A percentile compares a stretch with the other conserved stretches of the same genome.
These are phyloP conservation scores for Musa balbisiana DNA, from an alignment of 202 grass and related monocot genomes.

Conservation along the genomic window DNA sequence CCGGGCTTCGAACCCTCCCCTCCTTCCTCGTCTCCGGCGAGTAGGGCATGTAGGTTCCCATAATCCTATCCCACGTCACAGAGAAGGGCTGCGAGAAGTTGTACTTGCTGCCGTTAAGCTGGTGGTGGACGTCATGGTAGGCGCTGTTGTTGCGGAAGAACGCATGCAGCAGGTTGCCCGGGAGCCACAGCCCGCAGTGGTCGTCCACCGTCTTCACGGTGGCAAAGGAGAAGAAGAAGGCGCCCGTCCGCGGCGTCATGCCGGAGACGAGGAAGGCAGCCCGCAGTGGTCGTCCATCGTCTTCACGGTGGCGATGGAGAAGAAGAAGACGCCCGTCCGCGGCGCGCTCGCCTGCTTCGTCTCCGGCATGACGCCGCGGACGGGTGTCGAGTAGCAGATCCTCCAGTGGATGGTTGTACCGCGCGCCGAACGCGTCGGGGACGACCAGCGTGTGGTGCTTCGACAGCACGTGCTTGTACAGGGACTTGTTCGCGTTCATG, in stretches of 20 bases:
- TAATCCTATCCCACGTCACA: neutral
- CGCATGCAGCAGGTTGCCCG: neutral
- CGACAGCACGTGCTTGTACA: neutral
- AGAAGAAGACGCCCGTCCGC: neutral
- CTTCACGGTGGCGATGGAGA: neutral
- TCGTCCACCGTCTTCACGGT: slow-evolving; percentile 1
- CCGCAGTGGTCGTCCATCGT: neutral
- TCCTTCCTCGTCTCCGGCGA: neutral
- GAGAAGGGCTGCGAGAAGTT: slow-evolving; percentile 1
- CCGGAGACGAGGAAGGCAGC: neutral
- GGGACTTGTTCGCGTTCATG: neutral
- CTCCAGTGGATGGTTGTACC: neutral
- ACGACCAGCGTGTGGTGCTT: neutral
- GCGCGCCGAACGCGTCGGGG: neutral
- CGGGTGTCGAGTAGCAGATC: neutral
- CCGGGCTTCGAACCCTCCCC: neutral
- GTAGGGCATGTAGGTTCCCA: neutral
- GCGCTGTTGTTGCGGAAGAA: neutral
- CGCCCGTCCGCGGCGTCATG: neutral
- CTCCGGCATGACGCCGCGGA: too few relatives aligned
- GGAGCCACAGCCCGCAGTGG: neutral
- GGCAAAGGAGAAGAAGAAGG: neutral
- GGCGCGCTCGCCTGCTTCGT: too few relatives aligned
- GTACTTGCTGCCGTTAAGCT: neutral
- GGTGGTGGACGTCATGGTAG: neutral